A percentile compares a stretch with the other conserved stretches of the same genome.
Evolutionary conservation across 306 rosid genomes (phyloP).

Genomic region (Begonia masoniana): DNA sequence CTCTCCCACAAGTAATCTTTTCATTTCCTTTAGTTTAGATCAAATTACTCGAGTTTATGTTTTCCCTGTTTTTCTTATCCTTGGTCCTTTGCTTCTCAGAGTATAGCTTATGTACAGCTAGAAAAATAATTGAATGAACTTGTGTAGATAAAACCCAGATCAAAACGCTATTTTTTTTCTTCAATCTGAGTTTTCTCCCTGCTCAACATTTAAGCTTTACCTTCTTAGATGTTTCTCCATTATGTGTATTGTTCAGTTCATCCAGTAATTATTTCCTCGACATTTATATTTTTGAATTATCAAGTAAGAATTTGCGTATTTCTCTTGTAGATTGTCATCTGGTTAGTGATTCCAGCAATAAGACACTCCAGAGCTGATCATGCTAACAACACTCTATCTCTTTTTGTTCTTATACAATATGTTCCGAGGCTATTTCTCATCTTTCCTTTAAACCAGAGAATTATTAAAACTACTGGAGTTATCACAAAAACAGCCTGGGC

Average conservation of each 20-base stretch:
- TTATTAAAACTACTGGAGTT: constrained; percentile 65
- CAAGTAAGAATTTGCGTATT: background rate
- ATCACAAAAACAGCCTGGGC: constrained; percentile 85
- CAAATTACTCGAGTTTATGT: too few relatives aligned
- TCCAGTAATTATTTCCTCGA: too few relatives aligned
- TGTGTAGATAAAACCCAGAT: too few relatives aligned
- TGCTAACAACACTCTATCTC: constrained; percentile 69
- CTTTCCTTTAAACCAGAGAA: constrained; percentile 63
- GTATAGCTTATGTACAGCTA: too few relatives aligned
- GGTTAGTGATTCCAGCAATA: constrained; percentile 64
- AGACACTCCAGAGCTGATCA: constrained; percentile 37
- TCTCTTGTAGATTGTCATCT: constrained; percentile 53
- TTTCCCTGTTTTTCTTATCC: background rate
- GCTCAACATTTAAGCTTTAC: too few relatives aligned
- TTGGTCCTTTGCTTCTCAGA: too few relatives aligned
- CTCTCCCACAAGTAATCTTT: constrained; percentile 56
- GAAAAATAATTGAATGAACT: too few relatives aligned
- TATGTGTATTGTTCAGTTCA: too few relatives aligned
- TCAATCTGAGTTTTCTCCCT: too few relatives aligned
- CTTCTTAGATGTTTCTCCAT: too few relatives aligned
- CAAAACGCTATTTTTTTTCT: too few relatives aligned
- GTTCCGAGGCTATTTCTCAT: constrained; percentile 75
- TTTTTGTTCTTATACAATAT: constrained; percentile 66
- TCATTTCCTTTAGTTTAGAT: background rate
- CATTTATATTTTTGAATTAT: background rate